Percentiles rank a stretch among this genome's conserved stretches.
Evolutionary conservation across 2,329 filamentous ascomycete genomes (phyloP).

Genomic region (Fusarium robinianum): DNA sequence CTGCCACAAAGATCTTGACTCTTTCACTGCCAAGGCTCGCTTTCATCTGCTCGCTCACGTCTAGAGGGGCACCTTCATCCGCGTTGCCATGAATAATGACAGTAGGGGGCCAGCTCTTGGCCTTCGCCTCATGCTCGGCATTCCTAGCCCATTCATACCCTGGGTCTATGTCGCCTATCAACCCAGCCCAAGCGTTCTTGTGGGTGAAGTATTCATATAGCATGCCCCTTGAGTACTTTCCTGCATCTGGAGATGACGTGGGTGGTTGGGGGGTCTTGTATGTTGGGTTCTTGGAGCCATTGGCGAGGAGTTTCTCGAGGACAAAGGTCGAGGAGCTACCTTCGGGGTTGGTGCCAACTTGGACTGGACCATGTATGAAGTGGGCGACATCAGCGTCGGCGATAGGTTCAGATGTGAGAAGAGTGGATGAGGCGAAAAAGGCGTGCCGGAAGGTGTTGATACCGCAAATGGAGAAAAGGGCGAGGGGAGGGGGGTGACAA

Average conservation of each 20-base stretch:
- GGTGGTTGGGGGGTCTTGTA: slow-evolving; percentile 14
- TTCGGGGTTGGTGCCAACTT: slow-evolving; percentile 29
- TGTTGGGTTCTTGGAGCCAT: slow-evolving; percentile 35
- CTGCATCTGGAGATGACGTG: background rate
- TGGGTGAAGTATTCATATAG: slow-evolving; percentile 44
- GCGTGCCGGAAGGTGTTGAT: slow-evolving; percentile 44
- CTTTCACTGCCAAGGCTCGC: slow-evolving; percentile 33
- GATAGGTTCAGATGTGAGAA: slow-evolving; percentile 37
- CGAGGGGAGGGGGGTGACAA: slow-evolving; percentile 36
- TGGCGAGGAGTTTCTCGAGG: slow-evolving; percentile 34
- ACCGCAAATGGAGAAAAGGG: slow-evolving; percentile 43
- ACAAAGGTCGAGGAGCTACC: slow-evolving; percentile 30
- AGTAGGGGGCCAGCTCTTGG: slow-evolving; percentile 39
- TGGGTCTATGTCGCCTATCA: slow-evolving; percentile 38
- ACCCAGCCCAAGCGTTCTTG: slow-evolving; percentile 36
- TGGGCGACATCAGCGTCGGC: slow-evolving; percentile 30
- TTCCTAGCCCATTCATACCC: slow-evolving; percentile 40
- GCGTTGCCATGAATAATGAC: slow-evolving; percentile 42
- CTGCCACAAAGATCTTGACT: slow-evolving; percentile 34
- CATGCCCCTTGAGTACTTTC: slow-evolving; percentile 19
- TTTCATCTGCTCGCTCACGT: slow-evolving; percentile 37
- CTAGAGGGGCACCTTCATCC: slow-evolving; percentile 38
- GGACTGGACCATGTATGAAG: slow-evolving; percentile 29
- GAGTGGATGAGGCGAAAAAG: slow-evolving; percentile 43
- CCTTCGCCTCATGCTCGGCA: slow-evolving; percentile 11